Evolutionary conservation across 2,329 filamentous ascomycete species (phyloP), one percentile per base, ranked within the genome.

Genomic region (Xylariaceae sp.): DNA sequence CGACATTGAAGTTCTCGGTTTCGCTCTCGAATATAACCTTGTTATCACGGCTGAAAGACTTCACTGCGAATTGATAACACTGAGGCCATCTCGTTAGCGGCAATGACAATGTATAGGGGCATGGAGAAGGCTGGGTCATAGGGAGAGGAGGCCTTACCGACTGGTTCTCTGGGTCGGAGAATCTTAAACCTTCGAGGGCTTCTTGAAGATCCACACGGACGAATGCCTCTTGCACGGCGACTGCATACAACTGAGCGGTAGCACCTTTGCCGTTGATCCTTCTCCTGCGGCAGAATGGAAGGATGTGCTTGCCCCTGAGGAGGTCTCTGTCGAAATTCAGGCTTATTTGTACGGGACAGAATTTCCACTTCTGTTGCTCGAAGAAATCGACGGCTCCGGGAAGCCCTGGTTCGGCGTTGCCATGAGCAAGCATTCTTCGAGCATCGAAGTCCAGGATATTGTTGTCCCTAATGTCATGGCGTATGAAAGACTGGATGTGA

Each of bases 41-140:
- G 3, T 28, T 24, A 10, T 36, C 29, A 17, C 35, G 6, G 3
- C 32, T 37, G 18, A 39, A 44, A 4, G 38, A 35, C 24, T 43
- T 44, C 14, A 44, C 19, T 5, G 41, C 38, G 16, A 44, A 44
- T 25, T 32, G 31, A 30, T 44, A 44, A 34, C 41, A 44, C 41
- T 44, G 17, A 12, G 19, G 6, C 5, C 8, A 7, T 12, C 25
- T 28, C 14, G 25, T 28, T 28, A 28, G 25, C 10, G 14, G 25
- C 25, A 28, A 28, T 28, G 9, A 7, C 9, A 28, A 28, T 28
- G 25, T 23, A 23, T 23, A 28, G 25, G 14, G 25, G 14, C 8
- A 28, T 28, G 25, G 10, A 19, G 32, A 28, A 33, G 19, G 18
- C 5, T 22, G 16, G 17, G 12, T 15, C 13, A n/a, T 11, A 6